Base-by-base conservation (phyloP, 2,329 filamentous ascomycete genomes). In the Penicillium paneum region DNA sequence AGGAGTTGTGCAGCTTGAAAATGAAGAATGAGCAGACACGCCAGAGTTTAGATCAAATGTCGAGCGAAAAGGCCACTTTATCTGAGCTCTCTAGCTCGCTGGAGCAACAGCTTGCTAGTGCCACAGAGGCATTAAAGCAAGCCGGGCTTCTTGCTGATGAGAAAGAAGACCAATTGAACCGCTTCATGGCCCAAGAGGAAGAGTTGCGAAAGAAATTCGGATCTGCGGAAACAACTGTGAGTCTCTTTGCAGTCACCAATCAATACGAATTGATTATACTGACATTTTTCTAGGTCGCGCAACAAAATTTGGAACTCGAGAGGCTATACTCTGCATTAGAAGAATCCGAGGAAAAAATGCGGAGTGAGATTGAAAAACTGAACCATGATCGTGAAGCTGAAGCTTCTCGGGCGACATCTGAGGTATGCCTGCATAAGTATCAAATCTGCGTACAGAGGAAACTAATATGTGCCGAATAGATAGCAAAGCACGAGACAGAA, bases 1-100 rank as follows among this genome's bases (percentile, higher is more conserved):
- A 74, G 41, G 61, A 73, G 26, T 52, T 76, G 5, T 60, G 61
- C 39, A 43, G 50, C 15, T 55, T 66, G n/a, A 57, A 48, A 52
- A 55, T 55, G 29, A 61, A 67, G 36, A 64, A 63, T 53, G 51
- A 62, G 17, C 43, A 62, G 28, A 40, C 67, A 8, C 57, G 54
- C 5, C 61, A 63, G 28, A 54, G 51, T 8, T 39, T 70, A 6
- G 61, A 68, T 28, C 46, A 54, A 7, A 42, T 61, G 12, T 64
- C 62, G 2, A 67, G 64, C 13, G 64, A 64, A 28, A 69, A 63
- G 8, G 52, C 63, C 2, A 57, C 64, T 8, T 54, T 56, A n/a
- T 39, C 62, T 35, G 54, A 71, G 7, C 57, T 62, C 3, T 54
- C 49, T 17, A 56, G 42, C 5, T 53, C 57, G n/a, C 54, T 74